Evolutionary conservation across 805 yeast genomes (phyloP).

Genomic region (Metschnikowia shivogae): DNA sequence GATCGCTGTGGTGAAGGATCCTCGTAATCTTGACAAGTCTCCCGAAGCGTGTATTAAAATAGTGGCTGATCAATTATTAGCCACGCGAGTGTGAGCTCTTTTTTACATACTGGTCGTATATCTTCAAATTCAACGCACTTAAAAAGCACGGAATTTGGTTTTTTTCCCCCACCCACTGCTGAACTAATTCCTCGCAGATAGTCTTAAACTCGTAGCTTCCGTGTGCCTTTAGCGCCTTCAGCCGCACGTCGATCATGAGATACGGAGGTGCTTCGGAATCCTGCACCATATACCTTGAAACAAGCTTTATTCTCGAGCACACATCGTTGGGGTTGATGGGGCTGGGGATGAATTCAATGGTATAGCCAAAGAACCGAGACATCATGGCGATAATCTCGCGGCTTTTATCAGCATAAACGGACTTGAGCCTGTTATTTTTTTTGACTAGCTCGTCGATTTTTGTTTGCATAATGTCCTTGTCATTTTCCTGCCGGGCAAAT

Average conservation of each 20-base stretch:
- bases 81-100: neutral
- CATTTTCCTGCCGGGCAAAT: slow-evolving; percentile 58
- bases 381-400: slow-evolving; percentile 66
- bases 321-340: slow-evolving; percentile 40
- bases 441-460: slow-evolving; percentile 50
- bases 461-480: slow-evolving; percentile 43
- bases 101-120: slow-evolving; percentile 44
- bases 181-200: slow-evolving; percentile 47
- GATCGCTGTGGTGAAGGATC: slow-evolving; percentile 48
- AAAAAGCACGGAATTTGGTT: slow-evolving; percentile 74
- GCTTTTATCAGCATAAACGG: slow-evolving; percentile 63
- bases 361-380: slow-evolving; percentile 65
- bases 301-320: slow-evolving; percentile 53
- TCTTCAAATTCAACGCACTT: slow-evolving; percentile 65
- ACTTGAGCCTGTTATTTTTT: slow-evolving; percentile 48
- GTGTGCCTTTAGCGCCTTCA: slow-evolving; percentile 52
- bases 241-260: slow-evolving; percentile 53
- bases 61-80: slow-evolving; percentile 19
- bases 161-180: slow-evolving; percentile 64
- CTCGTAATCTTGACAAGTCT: slow-evolving; percentile 41
- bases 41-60: slow-evolving; percentile 38
- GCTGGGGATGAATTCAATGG: slow-evolving; percentile 57
- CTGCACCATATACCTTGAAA: slow-evolving; percentile 37
- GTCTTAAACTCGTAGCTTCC: slow-evolving; percentile 36
- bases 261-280: slow-evolving; percentile 29